Base-by-base conservation (phyloP, 371 early-diverging fungal genomes). In the Mucor irregularis region DNA sequence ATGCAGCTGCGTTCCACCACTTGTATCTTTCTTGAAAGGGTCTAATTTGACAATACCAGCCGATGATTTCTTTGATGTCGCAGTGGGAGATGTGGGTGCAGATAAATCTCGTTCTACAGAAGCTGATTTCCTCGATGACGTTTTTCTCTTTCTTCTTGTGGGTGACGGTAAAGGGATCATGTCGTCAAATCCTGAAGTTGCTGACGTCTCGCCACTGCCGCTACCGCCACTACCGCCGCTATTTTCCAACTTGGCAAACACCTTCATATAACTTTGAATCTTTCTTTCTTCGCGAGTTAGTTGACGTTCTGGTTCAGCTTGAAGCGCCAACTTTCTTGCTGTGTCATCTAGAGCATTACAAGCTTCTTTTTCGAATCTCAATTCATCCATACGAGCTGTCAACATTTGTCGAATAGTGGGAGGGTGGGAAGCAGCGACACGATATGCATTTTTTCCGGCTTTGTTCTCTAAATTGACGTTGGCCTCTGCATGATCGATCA, bases 201-300 rank as follows among this genome's bases (percentile, higher is more conserved):
- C 17, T n/a, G 1, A n/a, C n/a, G n/a, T n/a, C n/a, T n/a, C n/a
- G n/a, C n/a, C n/a, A n/a, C n/a, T n/a, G 30, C 9, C 22, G 29
- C 29, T 37, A 8, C 76, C 38, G 25, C 10, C 19, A 28, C 16
- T 55, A 19, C 26, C 30, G 5, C 29, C 16, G 3, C 21, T 56
- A 25, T 47, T 30, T 45, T 73, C 57, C 22, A 58, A 24, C 21
- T 55, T 59, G 10, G 47, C 60, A 52, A 64, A 64, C 0, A 40
- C 47, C 4, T 52, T 40, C 74, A 88, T 74, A 37, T 85, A 68
- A 16, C 76, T 80, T 50, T 87, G 84, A 45, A 88, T 82, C 63
- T 88, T 88, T 35, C 86, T 79, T 53, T 90, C 87, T 54, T 90
- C 89, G 6, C 89, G 74, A 0, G 88, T 81, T 43, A 72, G 19